A percentile compares a stretch with the other conserved stretches of the same genome.
Conservation (phyloP, 2,329 filamentous ascomycete species). For the Colletotrichum godetiae region DNA sequence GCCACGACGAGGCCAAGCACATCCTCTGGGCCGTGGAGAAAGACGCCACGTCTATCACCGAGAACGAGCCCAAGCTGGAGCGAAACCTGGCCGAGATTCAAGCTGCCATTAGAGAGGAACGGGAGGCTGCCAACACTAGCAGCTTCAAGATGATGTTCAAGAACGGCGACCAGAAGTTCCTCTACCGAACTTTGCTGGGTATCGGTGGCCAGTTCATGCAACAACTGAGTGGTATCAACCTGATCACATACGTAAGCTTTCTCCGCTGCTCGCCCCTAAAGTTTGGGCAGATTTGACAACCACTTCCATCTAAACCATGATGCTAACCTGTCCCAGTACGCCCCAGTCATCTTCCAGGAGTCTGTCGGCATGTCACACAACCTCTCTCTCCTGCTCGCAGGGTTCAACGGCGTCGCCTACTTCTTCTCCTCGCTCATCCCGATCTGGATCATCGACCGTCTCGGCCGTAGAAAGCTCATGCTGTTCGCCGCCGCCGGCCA, state of each 20-base stretch:
- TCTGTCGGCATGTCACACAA: constrained; percentile 55
- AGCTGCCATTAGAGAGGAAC: constrained; percentile 52
- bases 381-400: constrained; percentile 62
- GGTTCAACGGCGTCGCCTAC: constrained; percentile 59
- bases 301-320: no score
- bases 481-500: constrained; percentile 56
- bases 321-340: constrained; percentile 42
- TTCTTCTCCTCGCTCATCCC: constrained; percentile 46
- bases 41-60: constrained; percentile 40
- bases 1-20: constrained; percentile 54
- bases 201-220: constrained; percentile 59
- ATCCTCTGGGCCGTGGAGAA: constrained; percentile 46
- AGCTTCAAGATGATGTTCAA: constrained; percentile 51
- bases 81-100: constrained; percentile 50
- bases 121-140: constrained; percentile 46
- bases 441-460: constrained; percentile 50
- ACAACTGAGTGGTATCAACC: constrained; percentile 47
- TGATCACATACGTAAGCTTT: constrained; percentile 41
- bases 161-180: constrained; percentile 55
- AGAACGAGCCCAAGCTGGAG: constrained; percentile 42
- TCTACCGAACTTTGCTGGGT: constrained; percentile 52
- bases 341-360: constrained; percentile 56
- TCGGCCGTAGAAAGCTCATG: constrained; percentile 69
- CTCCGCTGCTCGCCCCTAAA: accelerated
- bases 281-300: no score